Conservation (phyloP, 106 monocot species). For the Allium sativum region DNA sequence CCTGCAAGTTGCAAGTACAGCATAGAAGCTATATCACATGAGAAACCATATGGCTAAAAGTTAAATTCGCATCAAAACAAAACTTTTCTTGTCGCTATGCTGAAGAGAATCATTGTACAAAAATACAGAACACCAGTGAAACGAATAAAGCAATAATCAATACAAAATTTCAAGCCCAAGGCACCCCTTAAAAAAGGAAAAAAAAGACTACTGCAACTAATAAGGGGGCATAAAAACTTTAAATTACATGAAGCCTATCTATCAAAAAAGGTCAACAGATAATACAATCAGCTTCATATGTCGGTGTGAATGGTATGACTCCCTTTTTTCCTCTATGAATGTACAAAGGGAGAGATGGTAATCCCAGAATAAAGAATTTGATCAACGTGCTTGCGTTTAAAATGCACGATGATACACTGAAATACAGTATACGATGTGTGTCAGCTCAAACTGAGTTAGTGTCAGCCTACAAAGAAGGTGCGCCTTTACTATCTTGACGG, state of each 20-base stretch:
- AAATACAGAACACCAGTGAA: constrained; percentile 10
- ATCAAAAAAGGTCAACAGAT: constrained; percentile 1
- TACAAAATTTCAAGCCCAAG: background rate
- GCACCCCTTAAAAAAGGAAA: background rate
- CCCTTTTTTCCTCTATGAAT: background rate
- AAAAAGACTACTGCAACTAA: constrained; percentile 1
- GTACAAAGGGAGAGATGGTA: constrained; percentile 13
- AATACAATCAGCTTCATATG: constrained; percentile 9
- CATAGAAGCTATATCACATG: too few species aligned
- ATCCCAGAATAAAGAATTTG: constrained; percentile 32
- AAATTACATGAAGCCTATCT: constrained; percentile 6
- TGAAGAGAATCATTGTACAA: background rate
- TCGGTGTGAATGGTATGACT: background rate
- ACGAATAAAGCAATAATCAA: constrained; percentile 3
- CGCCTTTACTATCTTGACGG: constrained; percentile 20
- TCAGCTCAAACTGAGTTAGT: background rate
- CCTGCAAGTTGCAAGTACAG: too few species aligned
- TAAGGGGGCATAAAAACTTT: background rate
- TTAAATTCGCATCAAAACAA: too few species aligned
- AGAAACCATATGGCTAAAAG: too few species aligned
- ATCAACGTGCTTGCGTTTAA: constrained; percentile 19
- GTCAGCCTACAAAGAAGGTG: background rate
- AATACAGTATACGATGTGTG: constrained; percentile 8
- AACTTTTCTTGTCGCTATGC: too few species aligned
- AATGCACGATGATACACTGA: constrained; percentile 7